Conservation (phyloP, 805 yeast species). For the Candida hispaniensis region DNA sequence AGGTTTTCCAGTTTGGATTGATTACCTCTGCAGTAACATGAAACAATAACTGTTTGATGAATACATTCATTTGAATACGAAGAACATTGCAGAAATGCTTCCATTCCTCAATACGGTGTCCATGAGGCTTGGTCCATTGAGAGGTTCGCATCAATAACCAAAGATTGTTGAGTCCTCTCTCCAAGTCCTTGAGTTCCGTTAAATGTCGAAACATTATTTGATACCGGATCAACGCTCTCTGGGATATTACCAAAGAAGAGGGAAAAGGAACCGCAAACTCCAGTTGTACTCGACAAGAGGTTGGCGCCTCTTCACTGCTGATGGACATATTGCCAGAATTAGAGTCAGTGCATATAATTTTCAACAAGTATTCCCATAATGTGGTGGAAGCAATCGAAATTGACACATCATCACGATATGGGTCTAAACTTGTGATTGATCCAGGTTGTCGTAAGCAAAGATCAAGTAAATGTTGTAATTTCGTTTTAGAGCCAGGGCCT, state of each 20-base stretch:
- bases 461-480: slow-evolving; percentile 32
- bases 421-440: slow-evolving; percentile 30
- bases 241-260: slow-evolving; percentile 58
- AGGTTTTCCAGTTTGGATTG: slow-evolving; percentile 40
- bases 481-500: slow-evolving; percentile 23
- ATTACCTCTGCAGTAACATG: slow-evolving; percentile 52
- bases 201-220: slow-evolving; percentile 70
- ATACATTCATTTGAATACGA: slow-evolving; percentile 42
- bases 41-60: slow-evolving; percentile 43
- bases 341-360: slow-evolving; percentile 23
- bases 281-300: slow-evolving; percentile 29
- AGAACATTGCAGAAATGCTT: slow-evolving; percentile 28
- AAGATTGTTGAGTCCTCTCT: slow-evolving; percentile 46
- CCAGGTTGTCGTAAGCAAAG: slow-evolving; percentile 33
- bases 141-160: slow-evolving; percentile 64
- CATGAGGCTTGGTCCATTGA: slow-evolving; percentile 50
- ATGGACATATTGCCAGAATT: slow-evolving; percentile 5
- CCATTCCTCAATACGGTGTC: slow-evolving; percentile 40
- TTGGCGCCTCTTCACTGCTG: slow-evolving; percentile 7
- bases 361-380: slow-evolving; percentile 30
- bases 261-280: slow-evolving; percentile 66
- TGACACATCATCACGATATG: slow-evolving; percentile 28
- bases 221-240: slow-evolving; percentile 62
- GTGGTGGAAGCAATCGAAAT: slow-evolving; percentile 28
- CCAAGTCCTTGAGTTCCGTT: slow-evolving; percentile 50